Evolutionary conservation across 2,329 filamentous ascomycete species (phyloP).

Genomic region (Xylariaceae sp.): DNA sequence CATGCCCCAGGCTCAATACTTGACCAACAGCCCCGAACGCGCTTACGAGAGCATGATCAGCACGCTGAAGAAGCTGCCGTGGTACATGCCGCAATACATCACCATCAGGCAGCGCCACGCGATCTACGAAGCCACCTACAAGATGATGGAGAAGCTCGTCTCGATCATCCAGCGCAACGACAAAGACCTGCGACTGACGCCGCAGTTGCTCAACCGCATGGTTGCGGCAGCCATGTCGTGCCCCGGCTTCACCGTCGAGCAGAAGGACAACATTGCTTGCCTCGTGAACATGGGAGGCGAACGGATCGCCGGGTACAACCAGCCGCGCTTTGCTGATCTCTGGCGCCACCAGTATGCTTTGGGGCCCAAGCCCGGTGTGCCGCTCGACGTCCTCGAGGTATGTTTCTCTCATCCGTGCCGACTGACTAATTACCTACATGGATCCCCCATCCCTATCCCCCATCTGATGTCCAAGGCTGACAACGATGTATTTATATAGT

Average conservation of each 20-base stretch:
- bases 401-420: constrained; percentile 27
- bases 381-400: constrained; percentile 60
- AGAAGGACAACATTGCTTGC: constrained; percentile 62
- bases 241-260: constrained; percentile 61
- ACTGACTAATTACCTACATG: background rate
- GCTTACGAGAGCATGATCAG: constrained; percentile 68
- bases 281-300: constrained; percentile 42
- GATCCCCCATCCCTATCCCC: background rate
- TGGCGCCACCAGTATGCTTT: constrained; percentile 60
- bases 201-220: constrained; percentile 57
- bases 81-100: constrained; percentile 60
- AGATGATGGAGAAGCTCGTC: constrained; percentile 52
- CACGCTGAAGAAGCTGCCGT: constrained; percentile 64
- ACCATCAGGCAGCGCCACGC: constrained; percentile 59
- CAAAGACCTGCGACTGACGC: constrained; percentile 51
- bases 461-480: constrained; percentile 17
- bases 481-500: constrained; percentile 42
- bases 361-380: constrained; percentile 50
- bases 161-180: constrained; percentile 44
- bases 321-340: constrained; percentile 49
- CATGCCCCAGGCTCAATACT: constrained; percentile 56
- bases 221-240: constrained; percentile 57
- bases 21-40: constrained; percentile 63
- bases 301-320: constrained; percentile 44
- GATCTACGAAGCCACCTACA: constrained; percentile 53